Conservation (phyloP, 768 basidiomycete genomes). For the Cystofilobasidium capitatum region DNA sequence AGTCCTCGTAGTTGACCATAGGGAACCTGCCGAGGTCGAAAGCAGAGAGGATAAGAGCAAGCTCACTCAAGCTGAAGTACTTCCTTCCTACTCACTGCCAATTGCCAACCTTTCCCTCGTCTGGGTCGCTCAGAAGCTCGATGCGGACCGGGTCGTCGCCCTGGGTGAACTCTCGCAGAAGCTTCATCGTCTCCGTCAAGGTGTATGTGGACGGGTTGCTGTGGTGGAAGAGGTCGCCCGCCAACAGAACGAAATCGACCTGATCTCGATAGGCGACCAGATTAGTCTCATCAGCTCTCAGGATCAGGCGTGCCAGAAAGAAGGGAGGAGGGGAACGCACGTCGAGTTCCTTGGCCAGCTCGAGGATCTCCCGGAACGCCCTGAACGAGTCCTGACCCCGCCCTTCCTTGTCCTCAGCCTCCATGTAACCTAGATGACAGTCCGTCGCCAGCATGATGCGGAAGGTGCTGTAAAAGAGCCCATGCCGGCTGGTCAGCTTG, state of each 20-base stretch:
- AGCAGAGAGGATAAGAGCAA: background rate
- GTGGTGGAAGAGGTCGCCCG: conserved; percentile 95
- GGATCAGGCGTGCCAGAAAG: background rate
- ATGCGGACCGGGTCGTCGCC: conserved; percentile 79
- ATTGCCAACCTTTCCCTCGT: conserved; percentile 74
- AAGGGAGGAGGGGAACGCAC: conserved; percentile 22
- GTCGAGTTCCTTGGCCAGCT: conserved; percentile 69
- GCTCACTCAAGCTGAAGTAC: no score
- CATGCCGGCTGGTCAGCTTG: background rate
- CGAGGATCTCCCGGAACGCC: conserved; percentile 85
- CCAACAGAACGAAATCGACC: conserved; percentile 93
- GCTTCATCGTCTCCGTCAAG: conserved; percentile 75
- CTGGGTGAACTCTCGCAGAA: conserved; percentile 81
- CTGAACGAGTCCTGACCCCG: conserved; percentile 91
- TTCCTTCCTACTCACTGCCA: no score
- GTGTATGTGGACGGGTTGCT: conserved; percentile 87
- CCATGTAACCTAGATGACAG: conserved; percentile 89
- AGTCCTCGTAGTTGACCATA: conserved; percentile 92
- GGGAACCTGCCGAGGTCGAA: conserved; percentile 64
- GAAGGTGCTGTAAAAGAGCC: conserved; percentile 35
- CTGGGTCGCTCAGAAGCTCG: conserved; percentile 83
- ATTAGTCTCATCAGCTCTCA: background rate
- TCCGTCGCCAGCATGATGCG: conserved; percentile 83
- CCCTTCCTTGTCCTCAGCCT: conserved; percentile 87
- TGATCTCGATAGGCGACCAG: conserved; percentile 34